Evolutionary conservation across 1,139 yeast species (phyloP), one percentile per base, ranked within the genome.

Genomic region (Nakaseomyces bracarensis): DNA sequence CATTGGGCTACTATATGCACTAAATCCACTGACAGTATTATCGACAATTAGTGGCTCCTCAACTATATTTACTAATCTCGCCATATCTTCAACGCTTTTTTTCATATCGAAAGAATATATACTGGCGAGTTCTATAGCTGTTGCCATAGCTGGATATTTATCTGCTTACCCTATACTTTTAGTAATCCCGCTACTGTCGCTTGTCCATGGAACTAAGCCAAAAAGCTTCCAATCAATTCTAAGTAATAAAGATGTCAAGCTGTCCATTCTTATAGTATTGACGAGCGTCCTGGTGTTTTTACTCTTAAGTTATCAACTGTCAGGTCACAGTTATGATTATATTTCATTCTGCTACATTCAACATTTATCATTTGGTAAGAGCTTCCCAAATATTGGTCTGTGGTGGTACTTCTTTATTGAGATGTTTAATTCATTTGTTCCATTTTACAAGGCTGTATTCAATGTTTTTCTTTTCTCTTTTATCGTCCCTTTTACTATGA

Each of bases 391-490:
- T 61, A 65, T 91, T 49, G 98, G 98, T 0, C 69, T 91, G 30
- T 91, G 99, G 99, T 91, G 99, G 99, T 91, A 91, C 66, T 78
- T 89, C 53, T 91, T 91, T 68, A 82, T 93, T 22, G 98, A 91
- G 61, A 84, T 91, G 79, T 91, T 91, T 65, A 93, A 82, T 43
- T 84, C 79, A 57, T 91, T 91, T 69, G 74, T 82, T 22, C 79
- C 86, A 14, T 87, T 91, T 59, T 91, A 84, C 67, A 67, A 81
- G 33, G 80, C 87, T 9, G 80, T 87, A 21, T 93, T 89, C 73
- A 91, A 87, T 57, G 55, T 89, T 38, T 86, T 79, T 63, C 65
- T 79, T n/a, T 67, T 76, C 23, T 65, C 81, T 2, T 84, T 84
- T 58, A 70, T 82, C 3, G 47, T 82, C 1, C 97, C 97, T 9